A percentile compares a stretch with the other conserved stretches of the same genome.
phyloP scores from a whole-genome alignment of 2,329 filamentous ascomycete genomes.

The Chaetomium sp. region DNA sequence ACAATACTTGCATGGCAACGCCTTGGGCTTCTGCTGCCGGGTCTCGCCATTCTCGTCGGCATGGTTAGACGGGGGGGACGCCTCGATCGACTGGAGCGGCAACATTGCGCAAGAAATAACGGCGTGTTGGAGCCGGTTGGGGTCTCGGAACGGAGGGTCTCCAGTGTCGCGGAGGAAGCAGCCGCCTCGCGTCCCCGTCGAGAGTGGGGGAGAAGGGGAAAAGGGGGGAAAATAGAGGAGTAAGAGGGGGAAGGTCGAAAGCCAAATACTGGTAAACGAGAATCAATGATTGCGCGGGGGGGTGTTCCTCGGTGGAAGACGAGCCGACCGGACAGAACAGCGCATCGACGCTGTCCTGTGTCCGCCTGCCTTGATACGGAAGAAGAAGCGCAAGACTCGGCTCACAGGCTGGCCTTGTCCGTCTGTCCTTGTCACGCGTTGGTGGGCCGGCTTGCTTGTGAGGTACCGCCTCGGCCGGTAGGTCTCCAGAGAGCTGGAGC shows the following conservation, averaged over 20 bases:
- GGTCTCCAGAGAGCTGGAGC: no score
- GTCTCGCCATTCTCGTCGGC: conserved; percentile 44
- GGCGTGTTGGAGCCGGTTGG: conserved; percentile 19
- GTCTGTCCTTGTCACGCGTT: neutral
- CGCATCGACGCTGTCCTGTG: conserved; percentile 17
- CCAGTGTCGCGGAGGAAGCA: conserved; percentile 12
- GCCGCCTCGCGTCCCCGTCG: conserved; percentile 17
- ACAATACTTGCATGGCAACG: conserved; percentile 56
- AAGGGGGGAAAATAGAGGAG: conserved; percentile 16
- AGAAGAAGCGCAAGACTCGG: conserved; percentile 6
- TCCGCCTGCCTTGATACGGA: conserved; percentile 19
- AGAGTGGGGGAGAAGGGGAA: conserved; percentile 22
- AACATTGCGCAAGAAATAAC: conserved; percentile 36
- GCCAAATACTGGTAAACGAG: conserved; percentile 27
- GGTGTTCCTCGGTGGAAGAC: conserved; percentile 11
- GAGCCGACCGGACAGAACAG: conserved; percentile 18
- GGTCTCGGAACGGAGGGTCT: conserved; percentile 22
- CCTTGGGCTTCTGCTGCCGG: conserved; percentile 55
- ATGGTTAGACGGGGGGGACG: conserved; percentile 32
- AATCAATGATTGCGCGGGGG: conserved; percentile 21
- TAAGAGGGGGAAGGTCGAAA: conserved; percentile 12
- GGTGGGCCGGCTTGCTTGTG: neutral
- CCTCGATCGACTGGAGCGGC: conserved; percentile 48
- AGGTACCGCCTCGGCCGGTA: neutral
- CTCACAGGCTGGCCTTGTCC: conserved; percentile 5